Conservation (phyloP, 305 asterid species). For the Fraxinus nigra region DNA sequence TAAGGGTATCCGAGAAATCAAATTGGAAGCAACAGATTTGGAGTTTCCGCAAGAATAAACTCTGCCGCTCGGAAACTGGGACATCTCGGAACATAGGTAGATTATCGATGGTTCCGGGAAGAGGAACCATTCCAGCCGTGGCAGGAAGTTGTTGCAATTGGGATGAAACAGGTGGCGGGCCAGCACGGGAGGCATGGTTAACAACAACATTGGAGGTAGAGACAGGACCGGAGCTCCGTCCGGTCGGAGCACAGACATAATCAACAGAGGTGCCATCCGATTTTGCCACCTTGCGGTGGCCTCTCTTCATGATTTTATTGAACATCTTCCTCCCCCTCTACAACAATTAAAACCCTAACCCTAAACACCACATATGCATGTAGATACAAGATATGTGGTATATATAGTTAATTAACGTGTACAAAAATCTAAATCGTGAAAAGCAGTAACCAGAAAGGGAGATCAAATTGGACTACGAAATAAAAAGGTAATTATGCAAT, state of each 20-base stretch:
- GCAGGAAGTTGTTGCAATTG: constrained; percentile 26
- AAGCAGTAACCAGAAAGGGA: background rate
- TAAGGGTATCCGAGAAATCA: constrained; percentile 56
- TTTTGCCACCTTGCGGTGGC: constrained; percentile 71
- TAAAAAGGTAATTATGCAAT: constrained; percentile 5
- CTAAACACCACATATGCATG: constrained; percentile 21
- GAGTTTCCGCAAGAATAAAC: constrained; percentile 56
- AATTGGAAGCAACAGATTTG: constrained; percentile 60
- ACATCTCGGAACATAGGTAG: constrained; percentile 75
- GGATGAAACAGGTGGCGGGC: constrained; percentile 14
- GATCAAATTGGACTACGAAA: constrained; percentile 19
- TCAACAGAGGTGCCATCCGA: constrained; percentile 41
- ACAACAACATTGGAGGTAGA: constrained; percentile 55
- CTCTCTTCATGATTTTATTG: constrained; percentile 68
- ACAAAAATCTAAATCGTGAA: background rate
- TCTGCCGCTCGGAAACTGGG: constrained; percentile 58
- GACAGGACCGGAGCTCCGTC: constrained; percentile 43
- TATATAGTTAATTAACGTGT: background rate
- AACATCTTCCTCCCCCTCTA: constrained; percentile 48
- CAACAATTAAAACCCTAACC: constrained; percentile 46
- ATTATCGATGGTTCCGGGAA: constrained; percentile 48
- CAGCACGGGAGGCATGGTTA: constrained; percentile 62
- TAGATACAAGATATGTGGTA: background rate
- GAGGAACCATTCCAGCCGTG: constrained; percentile 24
- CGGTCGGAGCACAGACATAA: constrained; percentile 36